A percentile compares a stretch with the other conserved stretches of the same genome.
Evolutionary conservation across 2,329 filamentous ascomycete species (phyloP).

Genomic region (Colletotrichum lupini): DNA sequence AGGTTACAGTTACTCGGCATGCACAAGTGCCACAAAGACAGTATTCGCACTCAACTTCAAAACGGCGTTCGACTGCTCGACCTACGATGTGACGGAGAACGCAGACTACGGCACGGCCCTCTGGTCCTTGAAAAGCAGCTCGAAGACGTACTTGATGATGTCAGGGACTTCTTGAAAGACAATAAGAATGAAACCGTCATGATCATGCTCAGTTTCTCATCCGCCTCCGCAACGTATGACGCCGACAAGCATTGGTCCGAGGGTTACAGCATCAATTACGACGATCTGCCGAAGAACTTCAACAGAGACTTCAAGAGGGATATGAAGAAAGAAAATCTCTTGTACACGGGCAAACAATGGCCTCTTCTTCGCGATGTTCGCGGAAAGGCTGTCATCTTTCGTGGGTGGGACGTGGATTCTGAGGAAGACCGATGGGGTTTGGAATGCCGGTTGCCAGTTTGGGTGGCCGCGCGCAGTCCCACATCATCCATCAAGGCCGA

Average conservation of each 20-base stretch:
- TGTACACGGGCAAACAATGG: slow-evolving; percentile 10
- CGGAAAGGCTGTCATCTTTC: slow-evolving; percentile 7
- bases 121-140: not conserved
- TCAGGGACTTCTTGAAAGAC: not conserved
- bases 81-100: not conserved
- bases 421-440: not conserved
- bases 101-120: not conserved
- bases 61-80: slow-evolving; percentile 17
- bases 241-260: not conserved
- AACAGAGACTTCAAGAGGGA: not conserved
- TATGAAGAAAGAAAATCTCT: not conserved
- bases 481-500: not conserved
- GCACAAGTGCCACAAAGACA: slow-evolving; percentile 4
- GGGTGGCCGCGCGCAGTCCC: not conserved
- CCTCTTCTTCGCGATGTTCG: not conserved
- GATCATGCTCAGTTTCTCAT: slow-evolving; percentile 11
- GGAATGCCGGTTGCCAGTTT: not conserved
- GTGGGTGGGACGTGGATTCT: not conserved
- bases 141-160: not conserved
- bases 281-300: not conserved
- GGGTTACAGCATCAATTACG: not conserved
- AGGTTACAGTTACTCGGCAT: not conserved
- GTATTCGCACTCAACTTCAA: not conserved
- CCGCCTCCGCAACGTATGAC: not conserved
- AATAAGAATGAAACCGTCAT: not conserved